Evolutionary conservation across 306 rosid genomes (phyloP).

Genomic region (Trifolium subterraneum): DNA sequence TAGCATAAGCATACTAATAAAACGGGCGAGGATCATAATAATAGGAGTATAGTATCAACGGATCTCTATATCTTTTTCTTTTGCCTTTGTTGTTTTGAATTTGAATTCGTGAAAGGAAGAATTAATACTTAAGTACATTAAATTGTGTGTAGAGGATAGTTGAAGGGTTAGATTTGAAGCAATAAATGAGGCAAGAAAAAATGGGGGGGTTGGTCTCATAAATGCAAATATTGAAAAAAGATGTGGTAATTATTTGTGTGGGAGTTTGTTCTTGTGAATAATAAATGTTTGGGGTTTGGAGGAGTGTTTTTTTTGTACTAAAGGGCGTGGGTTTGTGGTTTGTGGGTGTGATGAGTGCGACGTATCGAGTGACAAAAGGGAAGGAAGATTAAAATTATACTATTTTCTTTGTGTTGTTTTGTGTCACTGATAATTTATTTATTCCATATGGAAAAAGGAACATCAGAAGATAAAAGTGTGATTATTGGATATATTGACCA

Average conservation of each 20-base stretch:
- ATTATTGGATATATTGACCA: slow-evolving; percentile 50
- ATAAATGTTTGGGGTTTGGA: slow-evolving; percentile 21
- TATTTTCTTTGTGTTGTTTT: slow-evolving; percentile 28
- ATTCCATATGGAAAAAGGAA: slow-evolving; percentile 32
- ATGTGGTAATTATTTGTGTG: slow-evolving; percentile 53
- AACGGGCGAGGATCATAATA: slow-evolving; percentile 2
- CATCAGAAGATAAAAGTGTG: slow-evolving; percentile 8
- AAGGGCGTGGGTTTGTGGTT: slow-evolving; percentile 53
- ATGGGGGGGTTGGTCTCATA: slow-evolving; percentile 53
- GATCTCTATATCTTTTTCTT: slow-evolving; percentile 18
- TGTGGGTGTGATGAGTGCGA: slow-evolving; percentile 98
- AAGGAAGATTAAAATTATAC: slow-evolving; percentile 49
- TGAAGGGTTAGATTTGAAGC: slow-evolving; percentile 60
- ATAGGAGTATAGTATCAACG: slow-evolving; percentile 12
- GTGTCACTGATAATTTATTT: slow-evolving; percentile 44
- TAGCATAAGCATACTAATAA: slow-evolving; percentile 44
- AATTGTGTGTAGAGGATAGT: slow-evolving; percentile 46
- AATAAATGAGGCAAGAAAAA: slow-evolving; percentile 51
- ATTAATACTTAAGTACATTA: slow-evolving; percentile 34
- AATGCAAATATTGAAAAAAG: slow-evolving; percentile 42
- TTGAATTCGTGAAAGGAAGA: slow-evolving; percentile 33
- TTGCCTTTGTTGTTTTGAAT: slow-evolving; percentile 29
- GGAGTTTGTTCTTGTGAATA: slow-evolving; percentile 58
- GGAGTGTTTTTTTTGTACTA: slow-evolving; percentile 48
- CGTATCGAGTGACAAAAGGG: slow-evolving; percentile 85